Conservation (phyloP, 176 grass and related monocot species). For the Rhipidocladum racemiflorum region DNA sequence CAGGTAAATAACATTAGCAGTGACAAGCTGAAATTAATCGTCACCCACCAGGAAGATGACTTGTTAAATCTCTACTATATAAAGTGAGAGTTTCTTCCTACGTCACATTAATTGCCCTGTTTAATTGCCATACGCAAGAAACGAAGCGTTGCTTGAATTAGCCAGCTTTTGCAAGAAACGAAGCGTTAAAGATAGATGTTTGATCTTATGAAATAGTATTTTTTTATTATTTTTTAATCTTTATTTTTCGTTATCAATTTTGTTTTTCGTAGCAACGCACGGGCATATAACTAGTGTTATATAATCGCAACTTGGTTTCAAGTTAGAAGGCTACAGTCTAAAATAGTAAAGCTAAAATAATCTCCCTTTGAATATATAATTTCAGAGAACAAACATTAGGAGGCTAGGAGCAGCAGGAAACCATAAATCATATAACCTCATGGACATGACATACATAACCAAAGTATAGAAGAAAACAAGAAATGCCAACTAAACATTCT, state of each 20-base stretch:
- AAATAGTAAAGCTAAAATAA: not conserved
- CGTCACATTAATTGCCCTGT: too few species aligned
- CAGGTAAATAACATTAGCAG: constrained; percentile 5
- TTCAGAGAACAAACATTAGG: constrained; percentile 1
- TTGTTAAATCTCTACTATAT: too few species aligned
- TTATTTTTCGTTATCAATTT: too few species aligned
- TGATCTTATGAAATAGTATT: too few species aligned
- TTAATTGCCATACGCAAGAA: too few species aligned
- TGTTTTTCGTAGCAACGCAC: too few species aligned
- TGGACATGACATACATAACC: not conserved
- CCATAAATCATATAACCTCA: not conserved
- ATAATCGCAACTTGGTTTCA: not conserved
- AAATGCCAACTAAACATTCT: not conserved
- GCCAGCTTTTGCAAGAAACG: too few species aligned
- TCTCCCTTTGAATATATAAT: not conserved
- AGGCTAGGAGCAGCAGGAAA: not conserved
- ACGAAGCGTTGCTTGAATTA: too few species aligned
- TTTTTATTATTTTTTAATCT: too few species aligned
- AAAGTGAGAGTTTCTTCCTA: too few species aligned
- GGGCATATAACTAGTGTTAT: too few species aligned
- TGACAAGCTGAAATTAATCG: constrained; percentile 5
- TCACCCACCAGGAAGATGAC: not conserved
- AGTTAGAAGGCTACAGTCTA: not conserved
- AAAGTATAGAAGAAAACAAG: not conserved
- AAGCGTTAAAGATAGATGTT: too few species aligned